phyloP scores from a whole-genome alignment of 2,329 filamentous ascomycete species.

The Xylogone sp. region DNA sequence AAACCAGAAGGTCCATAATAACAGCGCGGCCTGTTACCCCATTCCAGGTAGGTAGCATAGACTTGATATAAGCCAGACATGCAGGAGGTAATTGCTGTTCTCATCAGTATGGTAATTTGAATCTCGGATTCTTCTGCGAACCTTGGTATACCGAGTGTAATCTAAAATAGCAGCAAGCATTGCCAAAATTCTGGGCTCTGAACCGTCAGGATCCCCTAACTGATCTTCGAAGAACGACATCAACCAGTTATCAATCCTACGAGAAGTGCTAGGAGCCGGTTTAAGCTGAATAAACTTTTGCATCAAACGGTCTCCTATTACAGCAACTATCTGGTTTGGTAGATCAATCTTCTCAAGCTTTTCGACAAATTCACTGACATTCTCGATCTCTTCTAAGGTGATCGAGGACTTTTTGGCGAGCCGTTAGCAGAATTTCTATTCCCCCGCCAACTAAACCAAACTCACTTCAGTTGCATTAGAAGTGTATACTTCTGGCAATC shows the following conservation, averaged over 20 bases:
- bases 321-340: constrained; percentile 76
- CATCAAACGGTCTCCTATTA: constrained; percentile 70
- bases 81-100: constrained; percentile 28
- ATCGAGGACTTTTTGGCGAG: constrained; percentile 48
- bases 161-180: constrained; percentile 52
- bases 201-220: constrained; percentile 47
- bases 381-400: constrained; percentile 75
- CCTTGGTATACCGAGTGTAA: constrained; percentile 55
- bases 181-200: constrained; percentile 45
- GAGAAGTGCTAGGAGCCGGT: constrained; percentile 47
- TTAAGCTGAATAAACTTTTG: constrained; percentile 72
- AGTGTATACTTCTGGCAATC: constrained; percentile 69
- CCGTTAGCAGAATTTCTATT: constrained; percentile 28
- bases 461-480: constrained; percentile 65
- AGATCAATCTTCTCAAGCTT: constrained; percentile 75
- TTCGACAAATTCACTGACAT: constrained; percentile 63
- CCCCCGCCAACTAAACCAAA: neutral
- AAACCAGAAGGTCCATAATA: constrained; percentile 56
- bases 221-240: constrained; percentile 50
- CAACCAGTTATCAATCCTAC: constrained; percentile 58
- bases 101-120: constrained; percentile 13
- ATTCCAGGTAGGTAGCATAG: constrained; percentile 59
- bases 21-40: constrained; percentile 49
- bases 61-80: constrained; percentile 44
- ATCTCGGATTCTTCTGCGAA: constrained; percentile 26